Base-by-base conservation (phyloP, 257 asterid genomes). In the Schizonepeta tenuifolia region DNA sequence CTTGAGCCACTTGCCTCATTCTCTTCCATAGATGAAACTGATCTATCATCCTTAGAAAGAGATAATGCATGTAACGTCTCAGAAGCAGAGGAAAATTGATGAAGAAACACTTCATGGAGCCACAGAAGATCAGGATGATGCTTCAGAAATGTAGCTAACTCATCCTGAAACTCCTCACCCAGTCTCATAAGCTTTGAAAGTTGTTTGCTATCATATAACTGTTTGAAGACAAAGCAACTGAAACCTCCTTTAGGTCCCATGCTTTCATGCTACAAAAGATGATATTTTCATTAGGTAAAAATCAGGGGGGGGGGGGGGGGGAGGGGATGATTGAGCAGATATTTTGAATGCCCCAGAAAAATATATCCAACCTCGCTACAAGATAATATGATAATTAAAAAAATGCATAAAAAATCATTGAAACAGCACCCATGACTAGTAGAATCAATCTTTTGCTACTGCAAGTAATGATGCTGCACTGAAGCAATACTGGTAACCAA, bases 191-290 rank as follows among this genome's bases (percentile, higher is more conserved):
- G 96, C 85, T 85, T 91, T 2, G 91, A 81, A 50, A 83, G 86
- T 61, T 93, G 96, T 77, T 79, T 87, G 78, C 73, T 85, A 43
- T 82, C 92, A 69, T 85, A 87, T 65, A 91, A 84, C 81, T 86
- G 91, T 71, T 89, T 68, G 84, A 91, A 93, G 75, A 93, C 98
- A 75, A 88, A 93, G 81, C 83, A 84, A 86, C 96, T 80, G 75
- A 93, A 93, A 75, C 98, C 97, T 75, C 97, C 95, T 78, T 80
- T 93, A 24, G 97, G 96, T 56, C 97, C 97, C 90, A 86, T 79
- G 81, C 96, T 89, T 68, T 88, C 95, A 33, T 78, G 95, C 98
- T 93, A 82, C 83, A 86, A 66, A 82, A 71, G 31, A 69, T 49
- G 73, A 82, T 6, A 38, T 14, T 28, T 11, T 36, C 38, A 8